Conservation (phyloP, 805 yeast species). For the Komagataella phaffii region DNA sequence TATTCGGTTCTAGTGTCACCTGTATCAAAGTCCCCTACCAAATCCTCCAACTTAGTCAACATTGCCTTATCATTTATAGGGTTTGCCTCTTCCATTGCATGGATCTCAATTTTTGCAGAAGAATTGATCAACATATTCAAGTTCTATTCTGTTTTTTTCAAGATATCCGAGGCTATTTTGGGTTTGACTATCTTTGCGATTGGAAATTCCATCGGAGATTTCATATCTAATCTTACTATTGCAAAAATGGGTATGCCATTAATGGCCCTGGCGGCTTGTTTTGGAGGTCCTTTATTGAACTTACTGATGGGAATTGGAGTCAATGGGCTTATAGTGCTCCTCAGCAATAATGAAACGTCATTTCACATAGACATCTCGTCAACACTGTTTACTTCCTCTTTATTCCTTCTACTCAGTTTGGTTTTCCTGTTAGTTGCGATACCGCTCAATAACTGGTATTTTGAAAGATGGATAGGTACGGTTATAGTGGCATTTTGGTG, state of each 20-base stretch:
- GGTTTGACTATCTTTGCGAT: slow-evolving; percentile 85
- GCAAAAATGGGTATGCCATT: slow-evolving; percentile 73
- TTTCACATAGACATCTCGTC: slow-evolving; percentile 20
- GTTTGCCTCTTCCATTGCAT: slow-evolving; percentile 48
- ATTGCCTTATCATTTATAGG: slow-evolving; percentile 34
- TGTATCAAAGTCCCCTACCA: background rate
- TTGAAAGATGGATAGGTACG: slow-evolving; percentile 24
- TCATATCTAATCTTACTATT: slow-evolving; percentile 70
- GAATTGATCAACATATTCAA: slow-evolving; percentile 56
- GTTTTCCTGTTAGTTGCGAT: slow-evolving; percentile 22
- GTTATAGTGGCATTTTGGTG: slow-evolving; percentile 27
- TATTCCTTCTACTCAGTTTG: slow-evolving; percentile 24
- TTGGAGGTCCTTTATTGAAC: slow-evolving; percentile 83
- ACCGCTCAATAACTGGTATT: slow-evolving; percentile 26
- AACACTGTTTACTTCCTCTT: slow-evolving; percentile 26
- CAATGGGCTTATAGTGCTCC: slow-evolving; percentile 42
- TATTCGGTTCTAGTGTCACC: slow-evolving; percentile 1
- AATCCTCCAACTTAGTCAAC: slow-evolving; percentile 11
- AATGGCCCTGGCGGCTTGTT: slow-evolving; percentile 92
- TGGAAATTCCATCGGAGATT: slow-evolving; percentile 88
- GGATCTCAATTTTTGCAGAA: slow-evolving; percentile 59
- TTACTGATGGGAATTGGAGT: slow-evolving; percentile 70
- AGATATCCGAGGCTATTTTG: slow-evolving; percentile 62
- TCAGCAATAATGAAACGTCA: slow-evolving; percentile 3
- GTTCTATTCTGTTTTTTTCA: slow-evolving; percentile 41